Evolutionary conservation across 306 rosid genomes (phyloP).

Genomic region (Vicia villosa): DNA sequence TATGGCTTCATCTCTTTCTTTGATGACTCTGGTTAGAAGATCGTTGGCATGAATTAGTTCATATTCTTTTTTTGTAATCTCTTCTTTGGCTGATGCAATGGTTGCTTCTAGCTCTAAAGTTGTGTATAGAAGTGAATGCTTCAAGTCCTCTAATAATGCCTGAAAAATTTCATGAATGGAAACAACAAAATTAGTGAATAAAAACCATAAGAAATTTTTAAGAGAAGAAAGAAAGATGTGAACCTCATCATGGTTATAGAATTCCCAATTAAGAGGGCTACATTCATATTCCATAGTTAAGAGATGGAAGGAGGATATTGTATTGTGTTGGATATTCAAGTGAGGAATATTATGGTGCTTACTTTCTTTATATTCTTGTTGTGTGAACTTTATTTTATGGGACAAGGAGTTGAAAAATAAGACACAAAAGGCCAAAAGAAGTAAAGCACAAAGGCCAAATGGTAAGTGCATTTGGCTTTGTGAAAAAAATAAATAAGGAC

Average conservation of each 20-base stretch:
- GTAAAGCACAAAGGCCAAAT: constrained; percentile 47
- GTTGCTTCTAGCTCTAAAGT: constrained; percentile 76
- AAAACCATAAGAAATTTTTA: neutral
- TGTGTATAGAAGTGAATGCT: constrained; percentile 63
- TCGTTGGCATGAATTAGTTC: constrained; percentile 55
- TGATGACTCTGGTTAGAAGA: constrained; percentile 54
- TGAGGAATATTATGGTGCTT: constrained; percentile 32
- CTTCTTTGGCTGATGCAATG: constrained; percentile 68
- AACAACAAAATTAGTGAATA: neutral
- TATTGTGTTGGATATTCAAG: constrained; percentile 39
- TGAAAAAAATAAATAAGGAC: constrained; percentile 7
- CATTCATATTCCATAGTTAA: constrained; percentile 70
- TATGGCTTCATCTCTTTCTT: constrained; percentile 74
- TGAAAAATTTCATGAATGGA: constrained; percentile 40
- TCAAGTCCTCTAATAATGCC: constrained; percentile 65
- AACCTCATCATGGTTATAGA: constrained; percentile 45
- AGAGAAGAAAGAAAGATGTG: neutral
- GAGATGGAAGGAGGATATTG: constrained; percentile 26
- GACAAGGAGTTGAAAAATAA: constrained; percentile 47
- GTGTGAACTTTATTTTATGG: constrained; percentile 37
- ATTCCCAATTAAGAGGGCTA: constrained; percentile 65
- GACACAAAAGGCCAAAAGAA: constrained; percentile 50
- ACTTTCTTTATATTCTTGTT: constrained; percentile 37
- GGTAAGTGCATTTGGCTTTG: constrained; percentile 46
- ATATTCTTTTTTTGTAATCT: constrained; percentile 61